Base-by-base conservation (phyloP, 2,329 filamentous ascomycete genomes). In the Macrophomina pseudophaseolina region DNA sequence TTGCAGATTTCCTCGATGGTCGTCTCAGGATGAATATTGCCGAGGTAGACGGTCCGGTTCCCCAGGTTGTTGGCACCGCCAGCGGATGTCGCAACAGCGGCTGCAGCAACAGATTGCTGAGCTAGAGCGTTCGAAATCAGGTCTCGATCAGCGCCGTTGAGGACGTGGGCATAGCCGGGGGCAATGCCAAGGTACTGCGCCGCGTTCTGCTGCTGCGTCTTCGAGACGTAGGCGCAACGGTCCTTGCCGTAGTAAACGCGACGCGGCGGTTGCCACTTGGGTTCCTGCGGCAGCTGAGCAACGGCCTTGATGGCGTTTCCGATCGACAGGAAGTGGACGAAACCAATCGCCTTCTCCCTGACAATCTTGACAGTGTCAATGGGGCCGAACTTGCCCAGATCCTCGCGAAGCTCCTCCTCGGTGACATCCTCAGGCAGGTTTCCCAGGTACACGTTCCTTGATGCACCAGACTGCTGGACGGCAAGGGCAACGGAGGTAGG, bases 1-100 rank as follows among this genome's bases (percentile, higher is more conserved):
- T 99, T 99, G 86, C 95, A 99, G 78, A 99, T 99, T 82, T 99
- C 95, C 82, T 99, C 95, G 72, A 98, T 97, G 1, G 94, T 98
- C 1, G 95, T 99, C 82, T 99, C 95, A 0, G 95, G 95, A 79
- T 99, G 95, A 71, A 99, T 99, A 81, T 99, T 99, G 72, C 95
- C 95, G 6, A 99, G 86, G 78, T 99, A 99, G 70, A 99, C 97
- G 51, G 95, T 99, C 70, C 95, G 88, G 83, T 99, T 99, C 64
- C 95, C 95, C 48, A 99, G 85, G 79, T 99, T 99, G 83, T 96
- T 97, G 72, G 97, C 94, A 70, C 95, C 95, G 72, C 95, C 95
- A 69, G 95, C 95, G 7, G 94, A 96, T 2, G 95, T 99, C 40
- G 95, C 95, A 67, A 99, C 95, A 30, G 95, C 95, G 7, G 95